phyloP scores from a whole-genome alignment of 176 grass and related monocot species.

The Phragmites australis region DNA sequence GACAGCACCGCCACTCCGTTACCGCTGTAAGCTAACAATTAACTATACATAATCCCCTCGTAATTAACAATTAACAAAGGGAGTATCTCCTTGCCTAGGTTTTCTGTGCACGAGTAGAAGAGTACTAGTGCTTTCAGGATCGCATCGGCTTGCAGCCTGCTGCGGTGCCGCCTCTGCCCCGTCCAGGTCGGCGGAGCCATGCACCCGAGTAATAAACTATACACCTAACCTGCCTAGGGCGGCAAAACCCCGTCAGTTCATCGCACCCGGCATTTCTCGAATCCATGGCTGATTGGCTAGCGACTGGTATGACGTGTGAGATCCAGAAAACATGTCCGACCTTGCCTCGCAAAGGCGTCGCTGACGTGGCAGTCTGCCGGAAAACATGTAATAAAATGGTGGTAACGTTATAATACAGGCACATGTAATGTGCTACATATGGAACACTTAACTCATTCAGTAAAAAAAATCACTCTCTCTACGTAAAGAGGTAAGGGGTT shows the following conservation, averaged over 20 bases:
- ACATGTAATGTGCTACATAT: too few relatives aligned
- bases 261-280: background rate
- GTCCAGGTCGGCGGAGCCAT: background rate
- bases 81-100: background rate
- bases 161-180: too few relatives aligned
- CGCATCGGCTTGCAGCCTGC: background rate
- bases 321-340: background rate
- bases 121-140: background rate
- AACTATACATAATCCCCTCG: background rate
- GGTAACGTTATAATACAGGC: too few relatives aligned
- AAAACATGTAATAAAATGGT: background rate
- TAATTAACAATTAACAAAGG: too few relatives aligned
- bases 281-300: slow-evolving; percentile 7
- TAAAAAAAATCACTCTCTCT: too few relatives aligned
- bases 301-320: slow-evolving; percentile 24
- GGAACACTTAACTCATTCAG: too few relatives aligned
- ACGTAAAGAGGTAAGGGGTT: too few relatives aligned
- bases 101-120: slow-evolving; percentile 16
- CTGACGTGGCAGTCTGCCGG: background rate
- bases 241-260: slow-evolving; percentile 20
- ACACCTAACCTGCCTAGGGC: background rate
- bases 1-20: background rate
- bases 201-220: slow-evolving; percentile 27
- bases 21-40: background rate
- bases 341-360: background rate